phyloP scores from a whole-genome alignment of 2,329 filamentous ascomycete genomes.

The Coleophoma cylindrospora region DNA sequence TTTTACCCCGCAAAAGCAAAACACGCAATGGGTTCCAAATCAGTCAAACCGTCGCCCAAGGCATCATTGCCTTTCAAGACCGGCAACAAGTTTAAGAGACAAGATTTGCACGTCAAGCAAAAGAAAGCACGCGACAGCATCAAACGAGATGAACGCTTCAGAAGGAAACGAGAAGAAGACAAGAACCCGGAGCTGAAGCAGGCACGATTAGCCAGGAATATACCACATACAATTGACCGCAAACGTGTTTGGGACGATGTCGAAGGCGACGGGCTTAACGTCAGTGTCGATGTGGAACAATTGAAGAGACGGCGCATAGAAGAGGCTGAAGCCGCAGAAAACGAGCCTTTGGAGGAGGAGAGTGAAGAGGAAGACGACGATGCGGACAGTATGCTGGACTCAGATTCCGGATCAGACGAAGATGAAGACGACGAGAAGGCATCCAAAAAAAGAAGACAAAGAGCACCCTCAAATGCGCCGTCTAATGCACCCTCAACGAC shows the following conservation, averaged over 20 bases:
- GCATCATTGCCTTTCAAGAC: slow-evolving; percentile 47
- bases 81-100: slow-evolving; percentile 74
- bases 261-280: slow-evolving; percentile 52
- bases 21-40: slow-evolving; percentile 42
- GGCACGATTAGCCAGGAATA: slow-evolving; percentile 70
- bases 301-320: slow-evolving; percentile 52
- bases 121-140: slow-evolving; percentile 73
- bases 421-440: slow-evolving; percentile 35
- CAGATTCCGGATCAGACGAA: slow-evolving; percentile 40
- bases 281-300: slow-evolving; percentile 51
- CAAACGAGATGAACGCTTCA: slow-evolving; percentile 72
- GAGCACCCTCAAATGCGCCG: slow-evolving; percentile 31
- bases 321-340: slow-evolving; percentile 39
- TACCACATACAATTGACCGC: slow-evolving; percentile 75
- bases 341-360: slow-evolving; percentile 33
- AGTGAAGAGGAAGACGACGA: slow-evolving; percentile 50
- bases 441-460: slow-evolving; percentile 30
- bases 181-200: slow-evolving; percentile 73
- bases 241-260: slow-evolving; percentile 88
- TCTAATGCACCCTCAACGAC: slow-evolving; percentile 54
- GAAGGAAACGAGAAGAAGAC: slow-evolving; percentile 78
- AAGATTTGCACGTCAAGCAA: slow-evolving; percentile 72
- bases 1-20: slow-evolving; percentile 13
- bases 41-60: slow-evolving; percentile 36
- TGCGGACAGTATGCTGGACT: slow-evolving; percentile 76